These are phyloP conservation scores for Debaryomyces psychrophilus DNA, from an alignment of 1,139 yeast genomes.

Conservation along the genomic window DNA sequence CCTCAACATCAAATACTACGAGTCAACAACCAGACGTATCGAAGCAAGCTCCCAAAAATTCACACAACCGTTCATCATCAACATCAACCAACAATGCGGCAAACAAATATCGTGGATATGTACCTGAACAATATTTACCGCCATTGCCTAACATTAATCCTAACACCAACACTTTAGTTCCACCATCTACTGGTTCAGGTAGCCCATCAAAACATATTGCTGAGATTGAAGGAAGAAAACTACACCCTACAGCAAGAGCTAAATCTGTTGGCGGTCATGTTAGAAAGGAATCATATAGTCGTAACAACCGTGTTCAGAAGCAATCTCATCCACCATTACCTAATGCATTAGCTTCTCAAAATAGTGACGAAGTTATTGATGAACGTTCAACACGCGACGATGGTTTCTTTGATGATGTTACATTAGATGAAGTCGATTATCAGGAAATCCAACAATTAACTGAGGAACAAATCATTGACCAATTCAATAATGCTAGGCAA, in stretches of 20 bases:
- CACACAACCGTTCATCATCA: slow-evolving; percentile 38
- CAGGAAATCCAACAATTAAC: slow-evolving; percentile 48
- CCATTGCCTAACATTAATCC: slow-evolving; percentile 51
- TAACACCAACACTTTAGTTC: slow-evolving; percentile 29
- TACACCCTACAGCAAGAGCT: slow-evolving; percentile 88
- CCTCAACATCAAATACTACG: slow-evolving; percentile 15
- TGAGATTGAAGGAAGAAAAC: slow-evolving; percentile 21
- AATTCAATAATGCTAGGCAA: slow-evolving; percentile 70
- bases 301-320: slow-evolving; percentile 22
- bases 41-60: slow-evolving; percentile 14
- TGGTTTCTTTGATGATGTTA: slow-evolving; percentile 69
- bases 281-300: slow-evolving; percentile 56
- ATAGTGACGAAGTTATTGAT: slow-evolving; percentile 43
- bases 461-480: slow-evolving; percentile 67
- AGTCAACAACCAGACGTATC: slow-evolving; percentile 12
- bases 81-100: slow-evolving; percentile 24
- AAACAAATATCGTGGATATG: slow-evolving; percentile 38
- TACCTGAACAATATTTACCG: slow-evolving; percentile 51
- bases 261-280: slow-evolving; percentile 81
- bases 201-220: slow-evolving; percentile 10
- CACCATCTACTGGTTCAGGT: slow-evolving; percentile 12
- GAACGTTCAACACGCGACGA: slow-evolving; percentile 38
- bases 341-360: slow-evolving; percentile 43
- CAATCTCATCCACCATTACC: slow-evolving; percentile 55
- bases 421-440: slow-evolving; percentile 48